These are phyloP conservation scores for Leccinum huronense DNA, from an alignment of 1,284 basidiomycete species.

Conservation along the genomic window DNA sequence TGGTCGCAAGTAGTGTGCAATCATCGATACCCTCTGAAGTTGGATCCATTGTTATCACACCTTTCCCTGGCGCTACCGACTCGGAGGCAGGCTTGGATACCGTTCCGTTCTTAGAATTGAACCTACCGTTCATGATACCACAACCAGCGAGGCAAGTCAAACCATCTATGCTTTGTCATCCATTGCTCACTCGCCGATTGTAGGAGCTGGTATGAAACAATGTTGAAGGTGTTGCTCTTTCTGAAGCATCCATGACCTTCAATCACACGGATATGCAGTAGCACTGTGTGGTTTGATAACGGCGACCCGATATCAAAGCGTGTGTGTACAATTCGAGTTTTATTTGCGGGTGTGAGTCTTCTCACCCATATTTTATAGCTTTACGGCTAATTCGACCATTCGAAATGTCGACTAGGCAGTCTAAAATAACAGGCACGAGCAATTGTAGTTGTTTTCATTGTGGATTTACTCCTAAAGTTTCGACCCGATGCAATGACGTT, in stretches of 20 bases:
- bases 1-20: conserved; percentile 85
- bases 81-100: too few relatives aligned
- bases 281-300: too few relatives aligned
- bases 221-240: conserved; percentile 87
- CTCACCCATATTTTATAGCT: too few relatives aligned
- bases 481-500: too few relatives aligned
- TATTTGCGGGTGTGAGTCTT: too few relatives aligned
- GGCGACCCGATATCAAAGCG: too few relatives aligned
- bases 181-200: conserved; percentile 2
- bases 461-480: too few relatives aligned
- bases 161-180: conserved; percentile 2
- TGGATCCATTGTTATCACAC: conserved; percentile 92
- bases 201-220: conserved; percentile 76
- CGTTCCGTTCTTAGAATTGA: conserved; percentile 55
- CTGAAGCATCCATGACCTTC: conserved; percentile 92
- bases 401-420: too few relatives aligned
- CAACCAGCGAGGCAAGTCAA: conserved; percentile 54
- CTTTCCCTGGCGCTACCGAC: conserved; percentile 79
- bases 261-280: not conserved
- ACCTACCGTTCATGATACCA: conserved; percentile 84
- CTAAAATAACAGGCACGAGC: too few relatives aligned
- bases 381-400: too few relatives aligned
- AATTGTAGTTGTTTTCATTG: too few relatives aligned
- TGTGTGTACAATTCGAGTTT: too few relatives aligned
- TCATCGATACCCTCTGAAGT: conserved; percentile 98